Evolutionary conservation across 169 alveolate species (phyloP).

Genomic region (Plasmodium chabaudi): DNA sequence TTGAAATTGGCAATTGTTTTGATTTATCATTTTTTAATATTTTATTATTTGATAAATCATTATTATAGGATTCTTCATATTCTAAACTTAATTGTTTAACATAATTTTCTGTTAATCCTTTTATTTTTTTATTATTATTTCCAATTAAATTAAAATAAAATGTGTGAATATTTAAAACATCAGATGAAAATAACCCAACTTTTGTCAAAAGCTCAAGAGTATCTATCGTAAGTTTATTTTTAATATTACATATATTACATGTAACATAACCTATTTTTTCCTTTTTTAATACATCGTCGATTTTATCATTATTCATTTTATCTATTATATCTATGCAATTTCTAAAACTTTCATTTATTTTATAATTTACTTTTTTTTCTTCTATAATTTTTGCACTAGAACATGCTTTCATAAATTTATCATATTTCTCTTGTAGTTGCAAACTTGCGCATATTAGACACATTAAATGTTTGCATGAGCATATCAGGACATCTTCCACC

Average conservation of each 20-base stretch:
- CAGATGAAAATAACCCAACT: conserved; percentile 52
- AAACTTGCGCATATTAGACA: conserved; percentile 52
- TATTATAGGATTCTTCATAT: conserved; percentile 2
- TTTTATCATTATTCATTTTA: conserved; percentile 15
- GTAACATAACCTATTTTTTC: conserved; percentile 58
- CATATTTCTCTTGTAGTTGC: conserved; percentile 47
- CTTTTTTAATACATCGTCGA: conserved; percentile 27
- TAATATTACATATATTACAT: conserved; percentile 47
- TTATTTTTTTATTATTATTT: not conserved
- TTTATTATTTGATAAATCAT: conserved; percentile 11
- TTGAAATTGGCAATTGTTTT: conserved; percentile 23
- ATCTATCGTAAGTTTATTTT: conserved; percentile 57
- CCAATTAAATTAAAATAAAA: conserved; percentile 10
- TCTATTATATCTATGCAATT: conserved; percentile 1
- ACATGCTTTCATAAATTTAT: conserved; percentile 21
- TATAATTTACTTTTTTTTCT: conserved; percentile 11
- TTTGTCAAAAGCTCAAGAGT: conserved; percentile 52
- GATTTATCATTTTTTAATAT: conserved; percentile 33
- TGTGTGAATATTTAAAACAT: conserved; percentile 52
- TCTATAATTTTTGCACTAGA: not conserved
- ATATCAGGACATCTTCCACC: conserved; percentile 61
- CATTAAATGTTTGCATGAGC: conserved; percentile 61
- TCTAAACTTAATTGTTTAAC: conserved; percentile 1
- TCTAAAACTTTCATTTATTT: conserved; percentile 44
- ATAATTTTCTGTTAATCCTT: conserved; percentile 4